These are phyloP conservation scores for Erysimum cheiranthoides DNA, from an alignment of 345 rosid species.

Conservation along the genomic window DNA sequence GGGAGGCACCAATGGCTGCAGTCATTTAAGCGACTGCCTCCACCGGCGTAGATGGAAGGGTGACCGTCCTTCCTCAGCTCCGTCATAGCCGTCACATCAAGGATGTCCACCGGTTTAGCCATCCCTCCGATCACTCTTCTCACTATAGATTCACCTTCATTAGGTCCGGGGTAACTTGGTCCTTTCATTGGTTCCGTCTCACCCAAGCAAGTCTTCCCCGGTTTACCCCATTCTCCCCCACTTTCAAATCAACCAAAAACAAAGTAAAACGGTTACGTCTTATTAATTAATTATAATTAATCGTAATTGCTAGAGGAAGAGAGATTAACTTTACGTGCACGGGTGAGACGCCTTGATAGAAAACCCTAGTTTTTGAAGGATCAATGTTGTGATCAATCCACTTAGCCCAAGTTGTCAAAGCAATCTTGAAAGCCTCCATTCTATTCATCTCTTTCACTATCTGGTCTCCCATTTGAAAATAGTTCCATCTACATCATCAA, in stretches of 20 bases:
- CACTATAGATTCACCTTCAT: constrained; percentile 49
- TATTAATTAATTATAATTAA: not conserved
- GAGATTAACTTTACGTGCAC: constrained; percentile 51
- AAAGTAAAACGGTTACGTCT: not conserved
- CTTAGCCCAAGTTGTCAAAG: constrained; percentile 69
- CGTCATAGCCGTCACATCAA: constrained; percentile 62
- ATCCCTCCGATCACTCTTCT: constrained; percentile 51
- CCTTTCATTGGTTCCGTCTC: constrained; percentile 64
- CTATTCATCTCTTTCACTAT: constrained; percentile 62
- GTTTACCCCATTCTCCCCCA: constrained; percentile 56
- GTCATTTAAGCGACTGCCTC: constrained; percentile 39
- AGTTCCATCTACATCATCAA: constrained; percentile 63
- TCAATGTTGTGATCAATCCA: constrained; percentile 68
- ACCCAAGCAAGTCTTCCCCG: constrained; percentile 48
- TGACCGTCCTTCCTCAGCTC: constrained; percentile 75
- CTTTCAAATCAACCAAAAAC: constrained; percentile 23
- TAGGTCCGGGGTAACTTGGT: constrained; percentile 45
- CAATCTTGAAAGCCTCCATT: constrained; percentile 63
- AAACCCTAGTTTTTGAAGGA: constrained; percentile 53
- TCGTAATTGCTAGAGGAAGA: not conserved
- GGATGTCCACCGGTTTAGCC: constrained; percentile 55
- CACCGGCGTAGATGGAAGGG: constrained; percentile 58
- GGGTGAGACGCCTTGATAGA: constrained; percentile 69
- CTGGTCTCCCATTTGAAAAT: constrained; percentile 56
- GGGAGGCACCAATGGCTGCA: constrained; percentile 91